Evolutionary conservation across 371 early-diverging fungal species (phyloP), one percentile per base, ranked within the genome.

Genomic region (Mortierella sp.): DNA sequence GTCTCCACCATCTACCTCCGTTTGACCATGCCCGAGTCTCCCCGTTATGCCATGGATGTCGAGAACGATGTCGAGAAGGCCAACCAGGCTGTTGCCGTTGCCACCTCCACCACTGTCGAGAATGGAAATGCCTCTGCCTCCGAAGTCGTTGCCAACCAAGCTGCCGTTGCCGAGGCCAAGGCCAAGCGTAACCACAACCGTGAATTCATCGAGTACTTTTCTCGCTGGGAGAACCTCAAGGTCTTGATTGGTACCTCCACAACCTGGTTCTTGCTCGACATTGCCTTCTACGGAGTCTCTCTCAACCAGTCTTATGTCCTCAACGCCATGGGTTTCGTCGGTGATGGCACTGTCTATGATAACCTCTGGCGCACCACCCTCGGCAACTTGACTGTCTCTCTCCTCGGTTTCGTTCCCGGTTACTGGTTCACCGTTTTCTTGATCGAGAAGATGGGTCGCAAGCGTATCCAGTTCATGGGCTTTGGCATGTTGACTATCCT

Each of bases 21-120:
- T 51, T 85, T 94, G 81, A 94, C 92, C 30, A 94, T 95, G 84
- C 94, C 95, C 52, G 95, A 95, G 83, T 93, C 96, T 30, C 95
- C 95, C 45, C 92, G 94, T 59, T 96, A 91, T 79, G 86, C 92
- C 43, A 87, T 91, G 56, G 92, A 94, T 68, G 91, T 93, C 57
- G 86, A 92, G 67, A 83, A 86, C 44, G 88, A 91, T 68, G 84
- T 85, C 23, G 88, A 68, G 64, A 79, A 73, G 64, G 73, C 73
- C 51, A 72, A 79, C 63, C 50, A 23, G 18, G 57, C 77, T 30
- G 62, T 72, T 29, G 65, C 71, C 57, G 64, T 86, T 68, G 89
- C 85, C 61, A 91, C 92, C 50, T 84, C 85, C 50, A 69, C 67
- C 15, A 87, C 64, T 28, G 60, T 80, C 43, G 62, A 73, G 43